phyloP scores from a whole-genome alignment of 2,329 filamentous ascomycete genomes.

The Fusarium sp. region DNA sequence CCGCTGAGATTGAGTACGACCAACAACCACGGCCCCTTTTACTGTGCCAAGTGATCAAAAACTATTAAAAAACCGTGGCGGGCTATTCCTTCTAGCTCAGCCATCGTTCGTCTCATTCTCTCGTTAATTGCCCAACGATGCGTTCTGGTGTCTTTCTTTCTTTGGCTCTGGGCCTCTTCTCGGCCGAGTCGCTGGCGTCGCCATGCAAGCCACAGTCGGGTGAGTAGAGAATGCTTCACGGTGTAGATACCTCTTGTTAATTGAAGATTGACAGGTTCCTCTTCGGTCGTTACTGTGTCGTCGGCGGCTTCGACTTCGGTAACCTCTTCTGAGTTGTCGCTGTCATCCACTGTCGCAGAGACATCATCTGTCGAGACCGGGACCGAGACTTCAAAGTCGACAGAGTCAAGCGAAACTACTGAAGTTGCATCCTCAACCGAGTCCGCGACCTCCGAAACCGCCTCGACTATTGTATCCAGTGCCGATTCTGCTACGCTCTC shows the following conservation, averaged over 20 bases:
- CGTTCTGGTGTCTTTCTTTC: background rate
- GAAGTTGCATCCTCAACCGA: background rate
- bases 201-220: background rate
- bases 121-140: background rate
- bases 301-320: background rate
- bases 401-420: background rate
- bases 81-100: background rate
- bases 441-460: background rate
- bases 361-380: background rate
- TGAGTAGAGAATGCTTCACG: background rate
- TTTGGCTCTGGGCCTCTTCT: background rate
- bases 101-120: background rate
- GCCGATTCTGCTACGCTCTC: background rate
- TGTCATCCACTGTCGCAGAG: background rate
- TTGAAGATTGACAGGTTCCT: background rate
- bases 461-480: background rate
- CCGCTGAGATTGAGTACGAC: background rate
- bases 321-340: background rate
- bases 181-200: background rate
- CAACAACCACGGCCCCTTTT: background rate
- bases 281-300: background rate
- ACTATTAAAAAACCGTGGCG: background rate
- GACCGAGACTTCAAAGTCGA: background rate
- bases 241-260: background rate
- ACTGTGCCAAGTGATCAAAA: background rate